Conservation (phyloP, 306 rosid species). For the Pyrus pyrifolia region DNA sequence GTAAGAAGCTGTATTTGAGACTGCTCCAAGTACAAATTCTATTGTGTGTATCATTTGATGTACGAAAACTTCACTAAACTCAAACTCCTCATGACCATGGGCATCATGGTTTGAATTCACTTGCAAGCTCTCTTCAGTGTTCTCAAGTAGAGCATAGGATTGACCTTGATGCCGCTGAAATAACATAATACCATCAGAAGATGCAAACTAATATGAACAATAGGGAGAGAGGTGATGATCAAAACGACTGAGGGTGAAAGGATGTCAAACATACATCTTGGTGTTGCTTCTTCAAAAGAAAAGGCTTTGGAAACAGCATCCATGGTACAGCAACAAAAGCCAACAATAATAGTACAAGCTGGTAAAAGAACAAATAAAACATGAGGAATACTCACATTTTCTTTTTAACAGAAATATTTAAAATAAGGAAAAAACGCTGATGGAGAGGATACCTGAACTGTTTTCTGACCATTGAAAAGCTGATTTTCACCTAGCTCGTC, state of each 20-base stretch:
- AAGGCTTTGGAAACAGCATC: conserved; percentile 98
- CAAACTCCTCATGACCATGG: conserved; percentile 65
- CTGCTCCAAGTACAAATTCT: conserved; percentile 94
- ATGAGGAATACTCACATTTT: conserved; percentile 4
- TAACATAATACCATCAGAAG: conserved; percentile 28
- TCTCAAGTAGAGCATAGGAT: conserved; percentile 48
- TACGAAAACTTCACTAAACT: conserved; percentile 82
- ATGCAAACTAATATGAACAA: background rate
- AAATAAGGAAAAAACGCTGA: background rate
- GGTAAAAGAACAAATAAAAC: conserved; percentile 20
- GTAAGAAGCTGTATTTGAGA: conserved; percentile 95
- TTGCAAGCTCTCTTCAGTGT: conserved; percentile 55
- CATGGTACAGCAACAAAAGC: conserved; percentile 91
- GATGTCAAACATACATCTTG: conserved; percentile 49
- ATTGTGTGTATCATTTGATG: conserved; percentile 97
- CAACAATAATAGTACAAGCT: conserved; percentile 69
- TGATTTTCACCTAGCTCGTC: conserved; percentile 92
- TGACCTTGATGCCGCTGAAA: conserved; percentile 80
- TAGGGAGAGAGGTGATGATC: background rate
- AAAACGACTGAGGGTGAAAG: background rate
- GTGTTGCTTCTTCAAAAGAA: conserved; percentile 85
- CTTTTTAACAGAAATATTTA: background rate
- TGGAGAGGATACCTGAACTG: conserved; percentile 53
- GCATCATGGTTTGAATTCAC: conserved; percentile 40
- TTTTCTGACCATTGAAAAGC: conserved; percentile 87